Conservation (phyloP, 2,329 filamentous ascomycete genomes). For the Dothistroma septosporum region DNA sequence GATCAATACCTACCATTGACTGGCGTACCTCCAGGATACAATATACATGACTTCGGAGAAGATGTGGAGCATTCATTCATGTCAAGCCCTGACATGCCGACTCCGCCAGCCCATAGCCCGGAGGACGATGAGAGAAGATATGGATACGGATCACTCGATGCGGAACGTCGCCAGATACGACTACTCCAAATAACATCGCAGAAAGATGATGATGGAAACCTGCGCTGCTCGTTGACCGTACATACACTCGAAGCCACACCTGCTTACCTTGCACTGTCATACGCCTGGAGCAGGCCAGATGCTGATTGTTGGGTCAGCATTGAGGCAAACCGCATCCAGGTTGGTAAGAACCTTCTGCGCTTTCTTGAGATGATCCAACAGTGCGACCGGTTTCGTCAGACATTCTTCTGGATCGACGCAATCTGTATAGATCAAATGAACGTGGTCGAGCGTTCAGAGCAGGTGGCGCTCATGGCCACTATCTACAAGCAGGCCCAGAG, state of each 20-base stretch:
- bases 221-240: neutral
- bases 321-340: neutral
- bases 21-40: no score
- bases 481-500: conserved; percentile 29
- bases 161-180: no score
- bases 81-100: no score
- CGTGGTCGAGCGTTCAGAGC: conserved; percentile 32
- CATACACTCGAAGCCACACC: neutral
- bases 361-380: neutral
- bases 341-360: conserved; percentile 3
- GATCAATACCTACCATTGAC: no score
- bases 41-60: no score
- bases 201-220: no score
- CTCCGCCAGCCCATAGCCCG: no score
- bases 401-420: conserved; percentile 36
- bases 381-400: neutral
- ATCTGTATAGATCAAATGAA: conserved; percentile 36
- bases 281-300: conserved; percentile 14
- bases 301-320: neutral
- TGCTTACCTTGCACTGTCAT: conserved; percentile 15
- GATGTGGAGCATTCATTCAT: no score
- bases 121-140: no score
- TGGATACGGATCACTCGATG: no score
- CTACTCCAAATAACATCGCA: no score
- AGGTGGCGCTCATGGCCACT: conserved; percentile 36